Base-by-base conservation (phyloP, 495 filamentous ascomycete species). In the Parathielavia appendiculata region DNA sequence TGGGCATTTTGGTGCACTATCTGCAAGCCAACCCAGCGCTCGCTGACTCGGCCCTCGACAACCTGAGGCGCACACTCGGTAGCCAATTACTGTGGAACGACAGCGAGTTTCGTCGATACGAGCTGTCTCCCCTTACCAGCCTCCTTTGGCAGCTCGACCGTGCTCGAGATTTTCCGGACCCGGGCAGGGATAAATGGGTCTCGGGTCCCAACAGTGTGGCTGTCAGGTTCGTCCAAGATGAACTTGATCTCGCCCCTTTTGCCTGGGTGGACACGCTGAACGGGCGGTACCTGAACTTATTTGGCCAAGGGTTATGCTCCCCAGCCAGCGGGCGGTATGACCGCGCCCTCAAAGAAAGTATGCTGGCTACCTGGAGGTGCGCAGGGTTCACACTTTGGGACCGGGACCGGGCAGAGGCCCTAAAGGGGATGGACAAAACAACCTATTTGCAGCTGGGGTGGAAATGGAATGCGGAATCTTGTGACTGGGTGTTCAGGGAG, bases 361-460 rank as follows among this genome's bases (percentile, higher is more conserved):
- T n/a, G n/a, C 45, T 48, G 45, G n/a, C 22, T 13, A 22, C 32
- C 22, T 48, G 45, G 45, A 48, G 22, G 22, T 16, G 32, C 45
- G 45, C 45, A 22, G 45, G 45, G 23, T 48, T 48, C 32, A 30
- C 45, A 9, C 22, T 48, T 22, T 48, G 26, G 45, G 45, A 48
- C 45, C 30, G 45, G 45, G 32, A 48, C 30, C 45, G 45, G 22
- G 45, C 32, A 9, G 45, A 48, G 23, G 45, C 45, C 45, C 32
- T 48, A 23, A 48, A 48, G 45, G 45, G 32, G 45, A 22, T 48
- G 45, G n/a, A n/a, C n/a, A n/a, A n/a, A n/a, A n/a, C n/a, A n/a
- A n/a, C n/a, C n/a, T n/a, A n/a, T n/a, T n/a, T n/a, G n/a, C n/a
- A n/a, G n/a, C n/a, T n/a, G n/a, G n/a, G n/a, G n/a, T n/a, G n/a